Evolutionary conservation across 768 basidiomycete species (phyloP), one percentile per base, ranked within the genome.

Genomic region (Podaxis carcinomalis): DNA sequence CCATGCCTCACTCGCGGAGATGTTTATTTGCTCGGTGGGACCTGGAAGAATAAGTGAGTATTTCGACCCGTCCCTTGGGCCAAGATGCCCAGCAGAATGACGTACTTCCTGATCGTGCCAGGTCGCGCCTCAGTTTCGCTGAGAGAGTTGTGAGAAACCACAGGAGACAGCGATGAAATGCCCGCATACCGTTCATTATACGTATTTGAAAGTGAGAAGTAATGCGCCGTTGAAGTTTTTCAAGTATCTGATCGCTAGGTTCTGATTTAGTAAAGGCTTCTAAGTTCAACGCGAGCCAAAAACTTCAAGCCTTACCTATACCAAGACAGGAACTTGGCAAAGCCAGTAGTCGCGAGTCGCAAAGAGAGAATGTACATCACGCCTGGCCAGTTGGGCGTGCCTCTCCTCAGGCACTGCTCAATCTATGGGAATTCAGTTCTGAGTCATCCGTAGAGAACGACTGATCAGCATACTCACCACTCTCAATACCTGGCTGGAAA

Each of bases 171-270:
- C 6, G 3, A 44, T 10, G 1, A 16, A 21, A 6, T 44, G 23
- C 27, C 65, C 62, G 37, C 57, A 1, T 14, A 63, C 62, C 57
- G 56, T 36, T 59, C 57, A 63, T 63, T 7, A 63, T 10, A 1
- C 40, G 58, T 14, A 56, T 14, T 5, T 60, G 52, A 36, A 59
- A 59, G 36, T 63, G 62, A 21, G 44, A 47, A n/a, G 25, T 53
- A 9, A 56, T 46, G 11, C 39, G 44, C 16, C 47, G 42, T 13
- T 27, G 50, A 16, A 63, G 52, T 16, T 16, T 51, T 2, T 14
- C 21, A 16, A 51, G 25, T 11, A 59, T n/a, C 11, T 19, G 49
- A 3, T 59, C 50, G 1, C 57, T 59, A n/a, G 10, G 3, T 21
- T 32, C 7, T 7, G 7, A 32, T 32, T 32, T 7, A 32, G 28